Evolutionary conservation across 306 rosid genomes (phyloP), one percentile per base, ranked within the genome.

Genomic region (Rosa chinensis): DNA sequence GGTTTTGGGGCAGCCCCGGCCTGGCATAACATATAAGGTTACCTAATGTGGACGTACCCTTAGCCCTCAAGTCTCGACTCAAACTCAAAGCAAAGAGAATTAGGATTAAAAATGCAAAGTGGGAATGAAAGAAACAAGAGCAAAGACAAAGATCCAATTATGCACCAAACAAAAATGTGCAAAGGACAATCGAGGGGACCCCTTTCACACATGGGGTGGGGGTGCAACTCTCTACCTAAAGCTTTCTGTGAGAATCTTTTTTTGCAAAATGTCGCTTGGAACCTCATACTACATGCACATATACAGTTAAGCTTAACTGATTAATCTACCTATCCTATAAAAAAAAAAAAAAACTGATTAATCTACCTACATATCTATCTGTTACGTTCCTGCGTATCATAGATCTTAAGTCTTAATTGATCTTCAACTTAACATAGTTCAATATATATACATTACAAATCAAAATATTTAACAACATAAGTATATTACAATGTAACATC

Each of bases 181-280:
- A 21, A 70, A 39, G 74, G 61, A 28, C 40, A 87, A 82, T 79
- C 87, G 70, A 35, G 90, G 93, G 99, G 97, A 89, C 97, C 97
- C 92, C 74, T 80, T 88, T 68, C 56, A 92, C 99, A 94, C 99
- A 94, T 92, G 97, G 91, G 83, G 90, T 79, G 89, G 94, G 88
- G 78, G 18, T 78, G 78, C 82, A 8, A 20, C 49, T 66, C 72
- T 66, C 72, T 76, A 63, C 78, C 69, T 79, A 86, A 86, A 75
- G 86, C 76, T 89, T 32, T 11, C n/a, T 63, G 50, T 20, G 67
- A 83, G 93, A 88, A 90, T 90, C 91, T 89, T 88, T 85, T 85
- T 47, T 40, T 40, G 72, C 85, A 67, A 84, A 86, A 79, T 80
- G 77, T 87, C 86, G 74, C 84, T 83, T 86, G 59, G 80, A 76